phyloP scores from a whole-genome alignment of 768 basidiomycete genomes.

The Tephrocybe rancida region DNA sequence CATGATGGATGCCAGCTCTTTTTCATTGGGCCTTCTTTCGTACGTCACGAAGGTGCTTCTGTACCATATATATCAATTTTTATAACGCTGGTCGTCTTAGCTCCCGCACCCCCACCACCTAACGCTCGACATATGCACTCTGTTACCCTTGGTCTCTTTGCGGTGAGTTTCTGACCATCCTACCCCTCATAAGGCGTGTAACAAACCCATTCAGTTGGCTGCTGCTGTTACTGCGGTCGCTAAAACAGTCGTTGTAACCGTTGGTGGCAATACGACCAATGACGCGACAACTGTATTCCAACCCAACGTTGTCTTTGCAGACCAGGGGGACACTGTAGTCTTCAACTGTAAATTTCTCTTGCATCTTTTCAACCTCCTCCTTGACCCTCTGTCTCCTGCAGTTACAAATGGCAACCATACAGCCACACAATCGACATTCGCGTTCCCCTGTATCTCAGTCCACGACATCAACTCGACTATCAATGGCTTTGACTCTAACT shows the following conservation, averaged over 20 bases:
- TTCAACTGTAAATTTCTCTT: conserved; percentile 52
- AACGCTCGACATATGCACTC: not conserved
- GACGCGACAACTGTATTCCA: conserved; percentile 48
- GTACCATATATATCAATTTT: too few relatives aligned
- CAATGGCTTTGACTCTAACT: conserved; percentile 61
- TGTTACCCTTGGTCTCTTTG: conserved; percentile 5
- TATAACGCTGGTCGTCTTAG: not conserved
- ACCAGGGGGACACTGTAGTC: conserved; percentile 47
- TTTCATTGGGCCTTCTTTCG: too few relatives aligned
- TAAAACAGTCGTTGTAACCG: conserved; percentile 43
- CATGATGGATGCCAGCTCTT: too few relatives aligned
- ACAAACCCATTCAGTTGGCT: not conserved
- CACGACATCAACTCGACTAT: conserved; percentile 47
- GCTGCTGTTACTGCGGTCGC: conserved; percentile 24
- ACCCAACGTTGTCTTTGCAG: conserved; percentile 46
- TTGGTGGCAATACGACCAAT: conserved; percentile 46
- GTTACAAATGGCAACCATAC: conserved; percentile 57
- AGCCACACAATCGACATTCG: conserved; percentile 59
- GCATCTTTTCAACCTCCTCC: not conserved
- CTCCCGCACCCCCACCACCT: not conserved
- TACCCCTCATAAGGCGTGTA: not conserved
- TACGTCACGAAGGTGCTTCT: too few relatives aligned
- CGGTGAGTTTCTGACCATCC: conserved; percentile 1
- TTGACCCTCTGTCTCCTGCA: conserved; percentile 18
- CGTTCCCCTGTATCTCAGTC: conserved; percentile 52